phyloP scores from a whole-genome alignment of 1,284 basidiomycete species.

The Moesziomyces sp. region DNA sequence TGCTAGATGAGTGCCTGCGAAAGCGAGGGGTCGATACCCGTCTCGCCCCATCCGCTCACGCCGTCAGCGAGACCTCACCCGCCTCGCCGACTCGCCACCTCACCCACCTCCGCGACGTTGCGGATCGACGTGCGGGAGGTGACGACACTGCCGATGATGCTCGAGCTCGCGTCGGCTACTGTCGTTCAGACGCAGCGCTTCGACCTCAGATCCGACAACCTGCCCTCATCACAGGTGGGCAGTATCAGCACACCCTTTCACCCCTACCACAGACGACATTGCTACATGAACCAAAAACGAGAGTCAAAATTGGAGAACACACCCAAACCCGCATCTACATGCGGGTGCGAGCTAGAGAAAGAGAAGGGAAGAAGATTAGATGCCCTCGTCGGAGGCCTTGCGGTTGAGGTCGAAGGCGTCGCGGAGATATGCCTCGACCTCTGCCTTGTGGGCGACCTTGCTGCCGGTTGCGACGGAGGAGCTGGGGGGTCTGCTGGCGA shows the following conservation, averaged over 20 bases:
- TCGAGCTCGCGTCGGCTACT: slow-evolving; percentile 37
- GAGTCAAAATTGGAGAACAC: no score
- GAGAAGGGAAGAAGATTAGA: neutral
- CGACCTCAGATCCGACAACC: slow-evolving; percentile 63
- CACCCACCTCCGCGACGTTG: slow-evolving; percentile 6
- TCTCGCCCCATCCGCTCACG: no score
- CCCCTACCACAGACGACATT: no score
- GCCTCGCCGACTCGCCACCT: no score
- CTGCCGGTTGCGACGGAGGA: slow-evolving; percentile 81
- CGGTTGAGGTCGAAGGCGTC: slow-evolving; percentile 60
- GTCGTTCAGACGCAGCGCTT: slow-evolving; percentile 57
- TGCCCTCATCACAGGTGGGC: no score
- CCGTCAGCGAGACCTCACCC: no score
- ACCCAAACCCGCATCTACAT: no score
- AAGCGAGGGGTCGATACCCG: no score
- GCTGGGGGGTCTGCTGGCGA: slow-evolving; percentile 63
- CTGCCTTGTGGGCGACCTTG: slow-evolving; percentile 74
- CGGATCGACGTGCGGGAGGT: slow-evolving; percentile 48
- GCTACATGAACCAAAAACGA: no score
- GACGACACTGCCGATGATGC: no score
- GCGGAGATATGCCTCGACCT: slow-evolving; percentile 58
- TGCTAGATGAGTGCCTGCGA: no score
- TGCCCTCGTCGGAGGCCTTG: slow-evolving; percentile 39
- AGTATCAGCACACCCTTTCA: no score
- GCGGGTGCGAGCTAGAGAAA: neutral